Percentiles rank a stretch among this genome's conserved stretches.
These are phyloP conservation scores for Quambalaria eucalypti DNA, from an alignment of 1,284 basidiomycete species.

Conservation along the genomic window DNA sequence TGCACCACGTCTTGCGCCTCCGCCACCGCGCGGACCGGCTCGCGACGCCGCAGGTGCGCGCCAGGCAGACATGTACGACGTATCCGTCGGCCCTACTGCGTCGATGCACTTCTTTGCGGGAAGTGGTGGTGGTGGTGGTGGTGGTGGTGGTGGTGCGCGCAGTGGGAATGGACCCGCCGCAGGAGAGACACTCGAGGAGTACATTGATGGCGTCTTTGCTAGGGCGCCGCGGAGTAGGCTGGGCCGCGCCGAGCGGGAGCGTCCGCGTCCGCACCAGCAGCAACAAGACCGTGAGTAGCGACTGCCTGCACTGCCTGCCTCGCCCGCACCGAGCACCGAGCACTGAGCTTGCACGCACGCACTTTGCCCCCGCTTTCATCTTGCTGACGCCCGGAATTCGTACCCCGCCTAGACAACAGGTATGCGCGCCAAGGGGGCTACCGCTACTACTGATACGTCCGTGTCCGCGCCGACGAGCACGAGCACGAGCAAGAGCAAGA, in stretches of 20 bases:
- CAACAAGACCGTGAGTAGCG: background rate
- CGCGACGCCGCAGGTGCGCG: background rate
- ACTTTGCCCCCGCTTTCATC: too few relatives aligned
- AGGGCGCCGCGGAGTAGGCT: background rate
- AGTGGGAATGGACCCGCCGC: too few relatives aligned
- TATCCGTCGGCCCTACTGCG: background rate
- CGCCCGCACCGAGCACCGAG: too few relatives aligned
- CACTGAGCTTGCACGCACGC: too few relatives aligned
- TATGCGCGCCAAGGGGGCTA: background rate
- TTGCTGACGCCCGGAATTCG: too few relatives aligned
- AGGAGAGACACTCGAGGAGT: background rate
- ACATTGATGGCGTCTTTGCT: background rate
- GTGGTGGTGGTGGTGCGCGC: background rate
- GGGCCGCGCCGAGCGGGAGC: background rate
- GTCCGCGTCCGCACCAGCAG: background rate
- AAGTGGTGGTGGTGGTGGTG: background rate
- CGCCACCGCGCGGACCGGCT: background rate
- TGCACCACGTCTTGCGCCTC: constrained; percentile 48
- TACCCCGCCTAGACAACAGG: background rate
- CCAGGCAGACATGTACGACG: constrained; percentile 1
- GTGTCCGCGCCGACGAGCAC: background rate
- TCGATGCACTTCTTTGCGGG: background rate
- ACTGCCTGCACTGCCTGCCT: background rate
- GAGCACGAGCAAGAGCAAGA: background rate
- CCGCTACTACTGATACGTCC: background rate